phyloP scores from a whole-genome alignment of 331 rosid species.

The Stylosanthes scabra region DNA sequence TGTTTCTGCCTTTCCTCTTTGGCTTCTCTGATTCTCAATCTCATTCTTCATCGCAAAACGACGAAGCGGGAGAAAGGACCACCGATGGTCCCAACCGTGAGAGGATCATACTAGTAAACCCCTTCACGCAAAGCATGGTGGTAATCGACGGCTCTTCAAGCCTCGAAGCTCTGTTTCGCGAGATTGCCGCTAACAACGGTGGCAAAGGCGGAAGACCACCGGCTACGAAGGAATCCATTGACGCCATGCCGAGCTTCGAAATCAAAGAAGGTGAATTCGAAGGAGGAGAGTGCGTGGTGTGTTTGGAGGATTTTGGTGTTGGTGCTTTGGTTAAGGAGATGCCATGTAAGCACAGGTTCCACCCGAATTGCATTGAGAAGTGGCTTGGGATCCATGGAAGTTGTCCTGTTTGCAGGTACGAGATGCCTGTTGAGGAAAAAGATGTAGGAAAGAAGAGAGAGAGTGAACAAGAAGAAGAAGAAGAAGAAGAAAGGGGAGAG shows the following conservation, averaged over 20 bases:
- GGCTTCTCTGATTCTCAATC: constrained; percentile 49
- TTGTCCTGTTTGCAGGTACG: constrained; percentile 82
- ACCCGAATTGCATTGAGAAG: constrained; percentile 64
- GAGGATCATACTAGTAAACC: constrained; percentile 68
- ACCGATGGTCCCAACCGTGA: constrained; percentile 9
- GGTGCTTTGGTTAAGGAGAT: constrained; percentile 61
- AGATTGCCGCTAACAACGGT: constrained; percentile 36
- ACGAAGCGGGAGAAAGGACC: constrained; percentile 21
- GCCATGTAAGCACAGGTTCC: constrained; percentile 86
- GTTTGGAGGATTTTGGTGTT: constrained; percentile 71
- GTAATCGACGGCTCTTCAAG: constrained; percentile 63
- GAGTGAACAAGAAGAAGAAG: constrained; percentile 43
- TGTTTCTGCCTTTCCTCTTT: constrained; percentile 62
- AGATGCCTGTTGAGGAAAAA: constrained; percentile 72
- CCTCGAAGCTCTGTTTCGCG: constrained; percentile 58
- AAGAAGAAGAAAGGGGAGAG: constrained; percentile 34
- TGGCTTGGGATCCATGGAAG: constrained; percentile 82
- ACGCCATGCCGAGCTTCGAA: constrained; percentile 55
- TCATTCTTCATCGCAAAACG: neutral
- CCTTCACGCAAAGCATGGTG: constrained; percentile 60
- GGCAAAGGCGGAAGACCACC: constrained; percentile 68
- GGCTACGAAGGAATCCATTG: constrained; percentile 76
- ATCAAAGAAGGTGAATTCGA: constrained; percentile 38
- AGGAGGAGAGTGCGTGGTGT: constrained; percentile 66
- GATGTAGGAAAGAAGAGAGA: constrained; percentile 50